phyloP scores from a whole-genome alignment of 176 grass and related monocot genomes.

The Hordeum marinum region DNA sequence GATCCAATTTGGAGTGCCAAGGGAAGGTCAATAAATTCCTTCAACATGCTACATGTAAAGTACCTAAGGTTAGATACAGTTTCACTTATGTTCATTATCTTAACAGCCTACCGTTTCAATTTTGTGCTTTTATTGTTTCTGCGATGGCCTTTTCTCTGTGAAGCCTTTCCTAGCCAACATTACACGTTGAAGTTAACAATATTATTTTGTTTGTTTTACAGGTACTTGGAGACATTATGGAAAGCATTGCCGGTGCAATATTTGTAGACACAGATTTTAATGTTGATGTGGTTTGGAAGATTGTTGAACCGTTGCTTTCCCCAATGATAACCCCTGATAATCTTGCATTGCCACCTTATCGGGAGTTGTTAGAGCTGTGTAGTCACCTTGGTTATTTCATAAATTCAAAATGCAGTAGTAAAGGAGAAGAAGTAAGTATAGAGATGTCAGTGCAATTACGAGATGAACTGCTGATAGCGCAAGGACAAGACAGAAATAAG shows the following conservation, averaged over 20 bases:
- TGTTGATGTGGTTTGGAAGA: conserved; percentile 71
- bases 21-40: conserved; percentile 35
- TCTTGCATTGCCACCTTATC: conserved; percentile 72
- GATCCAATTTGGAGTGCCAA: conserved; percentile 29
- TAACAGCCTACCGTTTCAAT: background rate
- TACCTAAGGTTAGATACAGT: conserved; percentile 65
- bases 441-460: conserved; percentile 68
- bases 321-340: conserved; percentile 91
- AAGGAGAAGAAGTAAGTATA: conserved; percentile 64
- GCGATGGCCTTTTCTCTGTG: background rate
- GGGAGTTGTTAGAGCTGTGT: conserved; percentile 79
- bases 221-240: conserved; percentile 92
- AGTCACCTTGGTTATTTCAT: conserved; percentile 77
- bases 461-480: conserved; percentile 60
- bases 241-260: conserved; percentile 84
- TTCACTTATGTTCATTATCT: conserved; percentile 3
- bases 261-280: conserved; percentile 74
- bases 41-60: conserved; percentile 50
- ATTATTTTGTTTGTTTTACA: conserved; percentile 27
- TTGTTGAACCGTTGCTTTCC: conserved; percentile 68
- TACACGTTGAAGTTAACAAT: background rate
- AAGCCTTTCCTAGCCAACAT: conserved; percentile 3
- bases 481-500: conserved; percentile 56
- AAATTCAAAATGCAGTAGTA: conserved; percentile 46
- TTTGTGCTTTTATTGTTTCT: background rate